Base-by-base conservation (phyloP, 441 rosid species). In the Codiaeum variegatum region DNA sequence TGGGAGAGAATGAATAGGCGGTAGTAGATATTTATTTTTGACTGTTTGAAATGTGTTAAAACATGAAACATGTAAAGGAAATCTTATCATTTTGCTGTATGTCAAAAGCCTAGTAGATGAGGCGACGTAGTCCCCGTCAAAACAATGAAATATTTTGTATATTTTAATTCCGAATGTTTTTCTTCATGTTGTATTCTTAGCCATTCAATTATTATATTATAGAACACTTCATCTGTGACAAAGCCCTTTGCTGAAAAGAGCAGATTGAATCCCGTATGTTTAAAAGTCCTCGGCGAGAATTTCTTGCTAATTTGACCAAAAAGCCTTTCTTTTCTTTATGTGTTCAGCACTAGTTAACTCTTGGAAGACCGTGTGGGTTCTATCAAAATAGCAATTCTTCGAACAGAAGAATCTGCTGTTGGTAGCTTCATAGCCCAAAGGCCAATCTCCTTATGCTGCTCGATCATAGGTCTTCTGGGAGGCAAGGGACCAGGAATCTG, bases 371-470 rank as follows among this genome's bases (percentile, higher is more conserved):
- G 11, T 55, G 69, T 23, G 94, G 95, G 58, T 90, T 86, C 96
- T 12, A 84, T 77, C 66, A 89, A 82, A 58, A 83, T 78, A 66
- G 91, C 58, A 62, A 88, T 91, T 81, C 95, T 84, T 59, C 92
- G 88, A 40, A 94, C 97, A 73, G 28, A 83, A 4, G 97, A 83
- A 76, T 94, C 98, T 32, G 98, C 94, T 1, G 98, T 90, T 51
- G 97, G 96, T 71, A 91, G 81, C 86, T 81, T 93, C 56, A 90
- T 66, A 21, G 97, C 92, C 93, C 92, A 86, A 51, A 93, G 91
- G 44, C 94, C 93, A 73, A 88, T 73, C 78, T 87, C 82, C 77
- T 90, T 85, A 77, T 86, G 96, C 71, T 84, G 84, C 67, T 93
- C 97, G 16, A 91, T 66, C 1, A 66, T 28, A 42, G 93, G 79